Percentiles rank a stretch among this genome's conserved stretches.
Evolutionary conservation across 2,329 filamentous ascomycete species (phyloP).

Genomic region (Epichloe sp.): DNA sequence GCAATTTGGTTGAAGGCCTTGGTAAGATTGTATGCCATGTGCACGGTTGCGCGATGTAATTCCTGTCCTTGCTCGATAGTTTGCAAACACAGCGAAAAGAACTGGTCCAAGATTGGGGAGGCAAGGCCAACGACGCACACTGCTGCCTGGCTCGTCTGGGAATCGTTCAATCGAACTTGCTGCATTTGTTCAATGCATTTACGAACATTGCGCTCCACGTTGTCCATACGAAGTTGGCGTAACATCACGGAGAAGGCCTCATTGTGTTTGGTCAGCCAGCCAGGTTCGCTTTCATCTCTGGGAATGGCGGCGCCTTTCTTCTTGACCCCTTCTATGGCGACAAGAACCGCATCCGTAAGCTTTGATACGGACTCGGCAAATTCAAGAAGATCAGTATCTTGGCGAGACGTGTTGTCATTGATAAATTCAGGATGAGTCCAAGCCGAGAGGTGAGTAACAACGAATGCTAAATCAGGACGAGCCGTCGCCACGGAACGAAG

Average conservation of each 20-base stretch:
- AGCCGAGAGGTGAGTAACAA: slow-evolving; percentile 50
- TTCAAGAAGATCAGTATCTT: slow-evolving; percentile 18
- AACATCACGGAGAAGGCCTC: slow-evolving; percentile 39
- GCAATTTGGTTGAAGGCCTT: slow-evolving; percentile 69
- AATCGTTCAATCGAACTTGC: slow-evolving; percentile 17
- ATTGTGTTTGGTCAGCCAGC: slow-evolving; percentile 29
- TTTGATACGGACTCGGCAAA: slow-evolving; percentile 48
- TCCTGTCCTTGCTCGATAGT: slow-evolving; percentile 44
- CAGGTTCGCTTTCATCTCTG: slow-evolving; percentile 21
- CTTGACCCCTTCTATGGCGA: slow-evolving; percentile 62
- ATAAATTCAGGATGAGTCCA: slow-evolving; percentile 39
- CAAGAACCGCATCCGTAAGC: slow-evolving; percentile 63
- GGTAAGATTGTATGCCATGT: slow-evolving; percentile 62
- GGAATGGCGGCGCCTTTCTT: slow-evolving; percentile 33
- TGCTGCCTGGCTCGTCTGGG: slow-evolving; percentile 15
- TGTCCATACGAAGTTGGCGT: slow-evolving; percentile 44
- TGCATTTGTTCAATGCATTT: slow-evolving; percentile 25
- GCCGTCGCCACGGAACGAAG: slow-evolving; percentile 25
- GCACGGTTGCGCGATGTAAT: slow-evolving; percentile 58
- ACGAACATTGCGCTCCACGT: slow-evolving; percentile 33
- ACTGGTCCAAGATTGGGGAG: slow-evolving; percentile 63
- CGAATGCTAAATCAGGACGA: slow-evolving; percentile 48
- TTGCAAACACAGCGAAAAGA: slow-evolving; percentile 46
- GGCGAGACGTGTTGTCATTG: slow-evolving; percentile 3
- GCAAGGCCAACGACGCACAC: slow-evolving; percentile 20